Evolutionary conservation across 495 filamentous ascomycete genomes (phyloP), one percentile per base, ranked within the genome.

Genomic region (Xanthoparmelia taractica): DNA sequence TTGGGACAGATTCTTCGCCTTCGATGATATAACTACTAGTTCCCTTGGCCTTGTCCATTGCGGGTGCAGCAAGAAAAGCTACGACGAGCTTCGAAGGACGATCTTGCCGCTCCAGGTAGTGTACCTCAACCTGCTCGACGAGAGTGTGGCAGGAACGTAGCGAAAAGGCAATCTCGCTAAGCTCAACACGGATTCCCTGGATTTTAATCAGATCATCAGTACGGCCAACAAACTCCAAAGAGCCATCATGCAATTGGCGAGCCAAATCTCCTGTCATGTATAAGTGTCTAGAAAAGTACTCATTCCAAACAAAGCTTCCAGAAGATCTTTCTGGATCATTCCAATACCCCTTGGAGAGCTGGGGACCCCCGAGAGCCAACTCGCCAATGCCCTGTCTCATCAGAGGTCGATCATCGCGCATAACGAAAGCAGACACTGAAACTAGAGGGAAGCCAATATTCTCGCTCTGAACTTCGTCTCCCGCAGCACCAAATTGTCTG

Each of bases 261-360:
- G 77, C 80, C 25, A 81, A 64, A 66, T 84, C 82, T 17, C 81
- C 82, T 17, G 81, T 84, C 40, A 78, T 76, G 63, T 82, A 84
- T 11, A 83, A 34, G 59, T 34, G 67, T 69, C 4, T 56, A 31
- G 3, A 69, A 62, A 23, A 69, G 64, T 61, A 15, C 5, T 73
- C 66, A 37, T 71, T 75, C 70, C 70, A 75, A 0, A 76, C 66
- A 61, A 76, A 82, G 8, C 73, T 72, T 1, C 70, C 73, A 4
- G 69, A 68, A 8, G 78, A 79, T 58, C 75, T 74, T 43, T 74
- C 75, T 0, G 69, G 69, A 48, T 79, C 74, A n/a, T 77, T 73
- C 18, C 79, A 65, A 40, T 80, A 82, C 4, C 75, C 77, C 36
- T 73, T 68, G 0, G 77, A 75, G 41, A 80, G 59, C 23, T 77